These are phyloP conservation scores for Dunaliella primolecta DNA, from an alignment of 139 green algal species.

Conservation along the genomic window DNA sequence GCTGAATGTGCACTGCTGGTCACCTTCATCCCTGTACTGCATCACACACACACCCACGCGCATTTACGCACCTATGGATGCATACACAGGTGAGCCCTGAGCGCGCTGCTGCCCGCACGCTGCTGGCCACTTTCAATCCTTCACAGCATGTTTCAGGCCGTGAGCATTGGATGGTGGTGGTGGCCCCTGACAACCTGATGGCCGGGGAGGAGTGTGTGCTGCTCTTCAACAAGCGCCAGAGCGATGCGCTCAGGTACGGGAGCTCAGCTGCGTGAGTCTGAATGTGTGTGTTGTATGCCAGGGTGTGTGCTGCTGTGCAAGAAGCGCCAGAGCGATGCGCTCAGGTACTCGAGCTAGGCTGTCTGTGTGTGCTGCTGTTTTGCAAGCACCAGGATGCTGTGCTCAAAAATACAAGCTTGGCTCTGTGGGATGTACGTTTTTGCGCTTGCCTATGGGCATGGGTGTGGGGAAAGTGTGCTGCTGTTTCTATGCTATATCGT, in stretches of 20 bases:
- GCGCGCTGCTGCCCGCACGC: background rate
- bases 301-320: background rate
- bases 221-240: constrained; percentile 69
- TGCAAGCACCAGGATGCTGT: constrained; percentile 42
- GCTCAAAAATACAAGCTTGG: too few species aligned
- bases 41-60: constrained; percentile 1
- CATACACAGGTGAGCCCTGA: background rate
- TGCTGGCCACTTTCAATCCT: background rate
- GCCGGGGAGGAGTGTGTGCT: constrained; percentile 55
- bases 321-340: constrained; percentile 46
- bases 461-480: background rate
- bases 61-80: background rate
- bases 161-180: constrained; percentile 70
- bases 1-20: background rate
- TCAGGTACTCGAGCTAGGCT: constrained; percentile 44
- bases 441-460: background rate
- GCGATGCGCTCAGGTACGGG: constrained; percentile 51
- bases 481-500: constrained; percentile 13
- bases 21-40: background rate
- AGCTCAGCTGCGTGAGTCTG: background rate
- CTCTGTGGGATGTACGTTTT: too few species aligned
- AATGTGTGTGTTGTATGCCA: background rate
- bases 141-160: constrained; percentile 12
- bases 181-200: constrained; percentile 62
- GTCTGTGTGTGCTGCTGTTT: background rate